Percentiles rank a stretch among this genome's conserved stretches.
Evolutionary conservation across 495 filamentous ascomycete genomes (phyloP).

Genomic region (Parathielavia hyrcaniae): DNA sequence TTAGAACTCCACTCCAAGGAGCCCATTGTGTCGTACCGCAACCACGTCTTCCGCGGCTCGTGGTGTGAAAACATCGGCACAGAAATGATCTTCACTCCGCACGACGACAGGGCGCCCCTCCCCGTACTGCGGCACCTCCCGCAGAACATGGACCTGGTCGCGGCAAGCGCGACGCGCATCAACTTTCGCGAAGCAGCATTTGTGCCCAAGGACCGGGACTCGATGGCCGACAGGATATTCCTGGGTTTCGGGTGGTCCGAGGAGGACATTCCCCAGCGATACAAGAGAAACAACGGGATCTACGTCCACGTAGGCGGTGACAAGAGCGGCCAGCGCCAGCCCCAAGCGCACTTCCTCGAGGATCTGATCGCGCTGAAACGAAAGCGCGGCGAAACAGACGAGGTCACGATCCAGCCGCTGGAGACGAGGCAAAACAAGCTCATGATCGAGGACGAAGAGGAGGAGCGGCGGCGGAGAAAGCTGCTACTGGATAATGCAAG

Average conservation of each 20-base stretch:
- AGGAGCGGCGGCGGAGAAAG: conserved; percentile 29
- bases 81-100: conserved; percentile 62
- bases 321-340: conserved; percentile 34
- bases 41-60: conserved; percentile 63
- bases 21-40: conserved; percentile 69
- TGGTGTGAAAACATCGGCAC: conserved; percentile 78
- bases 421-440: conserved; percentile 36
- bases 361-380: conserved; percentile 46
- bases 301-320: conserved; percentile 34
- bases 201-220: conserved; percentile 11
- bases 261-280: conserved; percentile 30
- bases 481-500: conserved; percentile 24
- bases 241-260: conserved; percentile 2
- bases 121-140: conserved; percentile 40
- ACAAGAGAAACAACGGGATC: conserved; percentile 30
- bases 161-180: conserved; percentile 49
- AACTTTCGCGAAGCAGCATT: conserved; percentile 34
- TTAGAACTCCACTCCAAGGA: conserved; percentile 65
- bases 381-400: conserved; percentile 49
- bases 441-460: conserved; percentile 30
- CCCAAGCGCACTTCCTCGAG: conserved; percentile 44
- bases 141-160: conserved; percentile 55
- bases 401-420: conserved; percentile 43
- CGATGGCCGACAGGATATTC: background rate
- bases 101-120: conserved; percentile 36